Conservation (phyloP, 257 asterid species). For the Gentiana straminea region DNA sequence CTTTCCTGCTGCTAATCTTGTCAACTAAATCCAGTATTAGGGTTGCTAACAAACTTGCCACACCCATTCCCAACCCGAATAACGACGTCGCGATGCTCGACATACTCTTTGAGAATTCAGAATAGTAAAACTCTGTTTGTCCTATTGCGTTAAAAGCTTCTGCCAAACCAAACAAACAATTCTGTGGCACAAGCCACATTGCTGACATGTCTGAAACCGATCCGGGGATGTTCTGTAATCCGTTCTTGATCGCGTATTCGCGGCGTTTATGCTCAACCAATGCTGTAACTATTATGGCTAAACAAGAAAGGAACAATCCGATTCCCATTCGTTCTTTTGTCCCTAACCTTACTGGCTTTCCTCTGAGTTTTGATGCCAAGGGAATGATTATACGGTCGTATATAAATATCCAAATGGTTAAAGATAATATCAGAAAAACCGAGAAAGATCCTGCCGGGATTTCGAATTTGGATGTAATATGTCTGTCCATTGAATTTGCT, state of each 20-base stretch:
- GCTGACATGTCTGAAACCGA: constrained; percentile 49
- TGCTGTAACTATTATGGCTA: constrained; percentile 40
- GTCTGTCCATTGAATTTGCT: constrained; percentile 59
- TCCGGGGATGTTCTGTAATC: constrained; percentile 26
- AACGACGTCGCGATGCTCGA: constrained; percentile 46
- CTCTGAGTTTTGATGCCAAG: constrained; percentile 32
- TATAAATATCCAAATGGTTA: constrained; percentile 38
- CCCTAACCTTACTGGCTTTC: constrained; percentile 33
- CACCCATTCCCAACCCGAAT: constrained; percentile 44
- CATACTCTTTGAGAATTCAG: constrained; percentile 57
- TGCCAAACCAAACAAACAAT: constrained; percentile 40
- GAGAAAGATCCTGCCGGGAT: constrained; percentile 65
- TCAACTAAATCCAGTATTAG: constrained; percentile 40
- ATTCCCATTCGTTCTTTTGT: constrained; percentile 52
- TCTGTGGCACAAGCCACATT: constrained; percentile 60
- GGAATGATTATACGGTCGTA: constrained; percentile 56
- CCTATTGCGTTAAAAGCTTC: constrained; percentile 54
- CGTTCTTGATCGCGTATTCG: constrained; percentile 30
- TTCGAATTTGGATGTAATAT: constrained; percentile 32
- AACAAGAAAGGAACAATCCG: constrained; percentile 34
- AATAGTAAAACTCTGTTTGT: constrained; percentile 49
- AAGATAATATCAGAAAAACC: constrained; percentile 29
- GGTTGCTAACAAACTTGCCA: constrained; percentile 42
- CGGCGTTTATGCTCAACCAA: constrained; percentile 38
- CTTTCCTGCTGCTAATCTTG: constrained; percentile 18